Percentiles rank a stretch among this genome's conserved stretches.
Evolutionary conservation across 495 filamentous ascomycete species (phyloP).

Genomic region (Penicillium desertorum): DNA sequence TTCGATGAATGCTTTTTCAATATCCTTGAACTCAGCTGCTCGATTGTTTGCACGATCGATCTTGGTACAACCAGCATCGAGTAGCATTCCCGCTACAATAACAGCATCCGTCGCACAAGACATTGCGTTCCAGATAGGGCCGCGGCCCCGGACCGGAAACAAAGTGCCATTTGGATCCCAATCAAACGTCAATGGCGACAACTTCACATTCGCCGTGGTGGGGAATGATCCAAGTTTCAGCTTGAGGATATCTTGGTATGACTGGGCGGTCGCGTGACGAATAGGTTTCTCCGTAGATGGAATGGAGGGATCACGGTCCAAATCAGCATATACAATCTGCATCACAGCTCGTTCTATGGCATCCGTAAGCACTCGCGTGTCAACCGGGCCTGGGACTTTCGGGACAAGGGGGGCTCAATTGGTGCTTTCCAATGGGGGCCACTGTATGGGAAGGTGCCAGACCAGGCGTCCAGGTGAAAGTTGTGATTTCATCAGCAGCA

Average conservation of each 20-base stretch:
- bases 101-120: slow-evolving; percentile 35
- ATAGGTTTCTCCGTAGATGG: slow-evolving; percentile 6
- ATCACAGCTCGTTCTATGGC: slow-evolving; percentile 32
- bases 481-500: neutral
- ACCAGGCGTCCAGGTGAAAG: slow-evolving; percentile 1
- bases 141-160: slow-evolving; percentile 33
- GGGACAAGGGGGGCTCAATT: neutral
- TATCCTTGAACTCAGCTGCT: slow-evolving; percentile 15
- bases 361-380: slow-evolving; percentile 17
- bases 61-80: slow-evolving; percentile 40
- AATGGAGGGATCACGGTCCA: slow-evolving; percentile 33
- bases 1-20: slow-evolving; percentile 37
- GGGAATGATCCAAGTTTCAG: slow-evolving; percentile 19
- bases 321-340: slow-evolving; percentile 28
- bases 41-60: slow-evolving; percentile 30
- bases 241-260: slow-evolving; percentile 15
- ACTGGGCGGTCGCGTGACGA: slow-evolving; percentile 19
- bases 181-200: slow-evolving; percentile 13
- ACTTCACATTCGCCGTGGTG: slow-evolving; percentile 17
- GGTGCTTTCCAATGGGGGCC: neutral
- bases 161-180: slow-evolving; percentile 21
- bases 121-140: slow-evolving; percentile 24
- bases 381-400: neutral
- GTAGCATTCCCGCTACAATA: slow-evolving; percentile 37
- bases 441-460: neutral